Evolutionary conservation across 2,329 filamentous ascomycete genomes (phyloP).

Genomic region (Aspergillus calidoustus): DNA sequence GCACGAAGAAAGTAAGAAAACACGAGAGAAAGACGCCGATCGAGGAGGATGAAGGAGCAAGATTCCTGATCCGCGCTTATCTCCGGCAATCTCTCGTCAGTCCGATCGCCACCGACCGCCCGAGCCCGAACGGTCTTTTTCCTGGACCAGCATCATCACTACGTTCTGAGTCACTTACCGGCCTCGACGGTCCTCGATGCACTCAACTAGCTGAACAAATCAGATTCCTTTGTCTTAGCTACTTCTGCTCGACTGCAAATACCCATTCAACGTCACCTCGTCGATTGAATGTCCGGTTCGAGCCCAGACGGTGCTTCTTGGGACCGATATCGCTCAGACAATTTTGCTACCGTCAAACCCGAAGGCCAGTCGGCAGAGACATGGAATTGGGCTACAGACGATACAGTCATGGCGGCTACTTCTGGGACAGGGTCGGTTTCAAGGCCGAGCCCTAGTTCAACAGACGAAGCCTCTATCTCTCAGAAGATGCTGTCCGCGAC

Average conservation of each 20-base stretch:
- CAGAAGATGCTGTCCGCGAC: slow-evolving; percentile 97
- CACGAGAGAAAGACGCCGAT: background rate
- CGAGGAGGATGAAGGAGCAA: background rate
- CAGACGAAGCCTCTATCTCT: slow-evolving; percentile 69
- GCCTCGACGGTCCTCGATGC: background rate
- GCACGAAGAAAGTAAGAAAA: background rate
- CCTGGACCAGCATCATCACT: slow-evolving; percentile 24
- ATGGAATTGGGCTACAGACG: slow-evolving; percentile 40
- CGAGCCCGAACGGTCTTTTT: slow-evolving; percentile 27
- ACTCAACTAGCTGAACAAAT: background rate
- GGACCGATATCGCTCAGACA: slow-evolving; percentile 30
- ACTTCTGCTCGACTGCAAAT: background rate
- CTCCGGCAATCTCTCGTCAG: slow-evolving; percentile 17
- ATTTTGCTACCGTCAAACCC: slow-evolving; percentile 19
- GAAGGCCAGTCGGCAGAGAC: slow-evolving; percentile 25
- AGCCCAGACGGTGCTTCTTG: slow-evolving; percentile 27
- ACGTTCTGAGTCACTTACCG: slow-evolving; percentile 11
- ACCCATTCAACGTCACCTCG: background rate
- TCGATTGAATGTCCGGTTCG: slow-evolving; percentile 34
- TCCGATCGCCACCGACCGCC: slow-evolving; percentile 30
- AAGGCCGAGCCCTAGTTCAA: slow-evolving; percentile 24
- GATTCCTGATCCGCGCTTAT: slow-evolving; percentile 19
- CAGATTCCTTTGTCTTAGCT: background rate
- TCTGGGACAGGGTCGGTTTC: slow-evolving; percentile 31
- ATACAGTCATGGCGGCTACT: slow-evolving; percentile 39